Percentiles rank a stretch among this genome's conserved stretches.
Evolutionary conservation across 2,329 filamentous ascomycete genomes (phyloP).

Genomic region (Aspergillus persii): DNA sequence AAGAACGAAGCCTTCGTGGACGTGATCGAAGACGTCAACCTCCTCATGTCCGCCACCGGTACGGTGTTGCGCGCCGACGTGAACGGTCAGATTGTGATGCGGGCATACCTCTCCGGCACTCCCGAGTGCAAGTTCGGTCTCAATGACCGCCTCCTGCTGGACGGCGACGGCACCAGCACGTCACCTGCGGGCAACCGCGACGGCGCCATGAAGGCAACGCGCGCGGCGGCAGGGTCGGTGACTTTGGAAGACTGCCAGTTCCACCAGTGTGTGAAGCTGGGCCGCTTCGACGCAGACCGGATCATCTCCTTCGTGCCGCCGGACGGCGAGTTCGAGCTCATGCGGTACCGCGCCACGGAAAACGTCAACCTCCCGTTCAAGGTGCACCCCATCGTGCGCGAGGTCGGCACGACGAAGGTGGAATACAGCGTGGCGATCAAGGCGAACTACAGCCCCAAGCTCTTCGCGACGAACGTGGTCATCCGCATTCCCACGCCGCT

Average conservation of each 20-base stretch:
- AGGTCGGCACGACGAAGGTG: constrained; percentile 94
- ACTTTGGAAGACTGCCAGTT: constrained; percentile 98
- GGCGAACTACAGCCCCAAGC: constrained; percentile 92
- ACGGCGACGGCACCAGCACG: constrained; percentile 67
- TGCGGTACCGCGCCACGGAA: constrained; percentile 97
- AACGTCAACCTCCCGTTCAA: constrained; percentile 99
- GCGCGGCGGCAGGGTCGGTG: constrained; percentile 91
- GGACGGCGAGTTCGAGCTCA: constrained; percentile 96
- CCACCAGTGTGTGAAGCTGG: constrained; percentile 96
- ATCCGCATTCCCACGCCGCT: constrained; percentile 92
- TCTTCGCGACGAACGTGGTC: constrained; percentile 95
- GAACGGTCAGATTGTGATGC: constrained; percentile 97
- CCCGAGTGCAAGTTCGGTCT: constrained; percentile 99
- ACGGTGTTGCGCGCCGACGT: constrained; percentile 94
- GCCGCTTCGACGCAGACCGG: constrained; percentile 92
- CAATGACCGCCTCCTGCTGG: constrained; percentile 91
- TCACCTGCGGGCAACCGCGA: constrained; percentile 59
- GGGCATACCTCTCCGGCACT: constrained; percentile 91
- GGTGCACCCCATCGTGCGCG: constrained; percentile 96
- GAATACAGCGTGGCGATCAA: constrained; percentile 98
- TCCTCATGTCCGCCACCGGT: constrained; percentile 97
- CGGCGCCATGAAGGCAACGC: constrained; percentile 75
- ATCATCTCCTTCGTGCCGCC: constrained; percentile 97
- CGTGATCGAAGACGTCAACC: constrained; percentile 97
- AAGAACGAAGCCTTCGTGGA: constrained; percentile 99